phyloP scores from a whole-genome alignment of 192 early-diverging fungal species.

The Geranomyces michiganensis region DNA sequence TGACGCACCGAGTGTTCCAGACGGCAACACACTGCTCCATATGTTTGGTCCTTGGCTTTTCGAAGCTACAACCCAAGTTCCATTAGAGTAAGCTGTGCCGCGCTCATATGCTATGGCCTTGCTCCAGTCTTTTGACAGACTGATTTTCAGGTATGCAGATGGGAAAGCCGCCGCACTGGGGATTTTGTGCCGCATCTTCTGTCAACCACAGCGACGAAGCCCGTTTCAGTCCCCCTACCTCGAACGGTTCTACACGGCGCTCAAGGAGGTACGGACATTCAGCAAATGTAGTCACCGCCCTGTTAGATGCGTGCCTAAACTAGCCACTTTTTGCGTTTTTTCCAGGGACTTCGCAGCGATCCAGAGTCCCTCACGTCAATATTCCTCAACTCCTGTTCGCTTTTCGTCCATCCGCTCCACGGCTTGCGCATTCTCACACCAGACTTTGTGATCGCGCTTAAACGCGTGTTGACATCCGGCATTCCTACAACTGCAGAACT shows the following conservation, averaged over 20 bases:
- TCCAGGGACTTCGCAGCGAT: constrained; percentile 60
- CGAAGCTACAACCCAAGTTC: constrained; percentile 53
- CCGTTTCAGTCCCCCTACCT: constrained; percentile 69
- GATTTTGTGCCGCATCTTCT: constrained; percentile 76
- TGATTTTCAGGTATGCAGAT: constrained; percentile 3
- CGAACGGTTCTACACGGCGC: constrained; percentile 70
- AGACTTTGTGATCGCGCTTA: constrained; percentile 70
- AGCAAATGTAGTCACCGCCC: neutral
- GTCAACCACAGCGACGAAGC: constrained; percentile 59
- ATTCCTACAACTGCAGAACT: constrained; percentile 47
- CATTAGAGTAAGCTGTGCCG: constrained; percentile 36
- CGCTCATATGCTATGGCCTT: constrained; percentile 19
- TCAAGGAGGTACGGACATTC: constrained; percentile 46
- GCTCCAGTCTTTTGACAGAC: constrained; percentile 14
- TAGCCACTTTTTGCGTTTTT: neutral
- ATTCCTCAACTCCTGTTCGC: constrained; percentile 57
- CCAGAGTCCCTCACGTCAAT: constrained; percentile 68
- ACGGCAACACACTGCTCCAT: constrained; percentile 77
- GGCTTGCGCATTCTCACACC: constrained; percentile 75
- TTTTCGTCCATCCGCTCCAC: constrained; percentile 67
- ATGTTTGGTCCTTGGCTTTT: constrained; percentile 86
- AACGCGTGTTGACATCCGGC: constrained; percentile 58
- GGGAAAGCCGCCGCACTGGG: constrained; percentile 73
- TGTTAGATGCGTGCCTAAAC: no score
- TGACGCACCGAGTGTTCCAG: constrained; percentile 24